Evolutionary conservation across 306 rosid species (phyloP).

Genomic region (Morella rubra): DNA sequence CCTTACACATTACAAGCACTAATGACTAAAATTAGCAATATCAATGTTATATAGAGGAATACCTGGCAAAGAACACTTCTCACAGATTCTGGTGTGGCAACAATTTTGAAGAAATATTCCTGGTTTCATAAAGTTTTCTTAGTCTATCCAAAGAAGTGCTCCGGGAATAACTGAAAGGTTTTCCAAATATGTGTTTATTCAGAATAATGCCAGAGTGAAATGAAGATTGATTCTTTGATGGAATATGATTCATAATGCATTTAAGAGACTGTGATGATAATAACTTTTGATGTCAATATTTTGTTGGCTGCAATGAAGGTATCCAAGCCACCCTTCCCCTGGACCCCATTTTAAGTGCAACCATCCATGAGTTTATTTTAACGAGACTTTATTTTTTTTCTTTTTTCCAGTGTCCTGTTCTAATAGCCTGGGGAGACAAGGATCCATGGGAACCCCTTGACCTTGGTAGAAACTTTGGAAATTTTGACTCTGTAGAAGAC

Average conservation of each 20-base stretch:
- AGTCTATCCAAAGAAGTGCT: conserved; percentile 21
- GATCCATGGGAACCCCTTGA: conserved; percentile 99
- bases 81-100: conserved; percentile 82
- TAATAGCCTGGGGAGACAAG: conserved; percentile 97
- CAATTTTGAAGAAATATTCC: conserved; percentile 74
- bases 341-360: neutral
- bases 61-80: conserved; percentile 87
- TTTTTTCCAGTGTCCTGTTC: conserved; percentile 73
- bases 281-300: no score
- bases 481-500: conserved; percentile 80
- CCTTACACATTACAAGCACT: neutral
- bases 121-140: conserved; percentile 32
- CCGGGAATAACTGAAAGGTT: conserved; percentile 79
- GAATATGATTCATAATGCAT: neutral
- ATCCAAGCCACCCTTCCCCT: neutral
- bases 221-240: conserved; percentile 64
- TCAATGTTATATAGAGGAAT: conserved; percentile 24
- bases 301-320: no score
- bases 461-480: conserved; percentile 60
- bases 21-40: conserved; percentile 6
- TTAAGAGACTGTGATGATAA: neutral
- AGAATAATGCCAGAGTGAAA: no score
- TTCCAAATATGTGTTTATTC: no score
- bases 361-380: no score
- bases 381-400: neutral